Evolutionary conservation across 176 grass and related monocot genomes (phyloP), one percentile per base, ranked within the genome.

Genomic region (Typha latifolia): DNA sequence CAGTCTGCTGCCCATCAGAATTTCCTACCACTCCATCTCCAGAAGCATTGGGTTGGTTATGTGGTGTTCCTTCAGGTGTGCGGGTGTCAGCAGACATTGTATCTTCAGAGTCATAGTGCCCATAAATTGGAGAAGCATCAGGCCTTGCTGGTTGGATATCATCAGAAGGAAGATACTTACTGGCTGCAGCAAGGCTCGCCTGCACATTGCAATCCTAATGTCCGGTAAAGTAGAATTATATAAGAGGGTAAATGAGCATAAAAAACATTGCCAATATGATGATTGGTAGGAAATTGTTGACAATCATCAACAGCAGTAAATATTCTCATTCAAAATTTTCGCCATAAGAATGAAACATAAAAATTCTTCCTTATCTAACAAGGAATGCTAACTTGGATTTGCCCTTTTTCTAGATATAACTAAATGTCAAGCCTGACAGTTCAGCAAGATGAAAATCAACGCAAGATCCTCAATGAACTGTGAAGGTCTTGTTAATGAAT

Each of bases 181-280:
- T 96, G 57, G 87, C 91, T 51, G 81, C 79, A 32, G 83, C 87
- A 72, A 96, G 81, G 62, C 76, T 96, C 62, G 82, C 51, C 91
- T 90, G 87, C 56, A 82, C 84, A 21, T 57, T 57, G 52, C 19
- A 57, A 21, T n/a, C 4, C 0, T 8, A 20, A 57, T 20, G 34
- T 37, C 34, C 6, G 16, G 52, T 57, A 57, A 14, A 57, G 15
- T 18, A 57, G 13, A 57, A 20, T 7, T 21, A 18, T 57, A n/a
- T 3, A 56, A 56, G 15, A 56, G 52, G 34, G 34, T 37, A 37
- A 37, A 37, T 26, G 34, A 37, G 0, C 34, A 37, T 5, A 4
- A 37, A 37, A 37, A 37, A 37, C 34, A 37, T 7, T 37, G 34
- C 13, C 6, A 57, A 57, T 53, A 57, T 21, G 24, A 57, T 57